Evolutionary conservation across 768 basidiomycete species (phyloP).

Genomic region (Filobasidium wieringae): DNA sequence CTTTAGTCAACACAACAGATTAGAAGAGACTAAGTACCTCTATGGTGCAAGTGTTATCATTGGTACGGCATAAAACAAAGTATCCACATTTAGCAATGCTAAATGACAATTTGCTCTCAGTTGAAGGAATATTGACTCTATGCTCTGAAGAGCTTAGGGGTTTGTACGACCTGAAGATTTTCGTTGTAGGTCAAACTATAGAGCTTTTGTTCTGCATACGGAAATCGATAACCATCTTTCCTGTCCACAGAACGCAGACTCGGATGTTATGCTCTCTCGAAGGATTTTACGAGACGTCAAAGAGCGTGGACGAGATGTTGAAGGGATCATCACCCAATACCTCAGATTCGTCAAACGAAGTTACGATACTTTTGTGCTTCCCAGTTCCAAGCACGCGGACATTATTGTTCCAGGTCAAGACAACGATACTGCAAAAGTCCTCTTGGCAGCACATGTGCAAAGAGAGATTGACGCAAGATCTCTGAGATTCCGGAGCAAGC

Average conservation of each 20-base stretch:
- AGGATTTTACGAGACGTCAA: constrained; percentile 75
- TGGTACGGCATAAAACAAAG: constrained; percentile 25
- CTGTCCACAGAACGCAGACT: constrained; percentile 45
- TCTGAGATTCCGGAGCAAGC: constrained; percentile 57
- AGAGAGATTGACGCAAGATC: constrained; percentile 70
- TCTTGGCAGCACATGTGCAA: constrained; percentile 81
- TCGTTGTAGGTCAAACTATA: constrained; percentile 21
- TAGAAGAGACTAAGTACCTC: constrained; percentile 55
- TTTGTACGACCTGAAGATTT: constrained; percentile 79
- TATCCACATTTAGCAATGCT: background rate
- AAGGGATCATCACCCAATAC: constrained; percentile 63
- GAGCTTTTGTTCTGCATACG: background rate
- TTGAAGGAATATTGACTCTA: constrained; percentile 85
- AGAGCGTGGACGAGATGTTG: constrained; percentile 73
- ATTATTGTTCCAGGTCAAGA: constrained; percentile 93
- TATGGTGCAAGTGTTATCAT: constrained; percentile 92
- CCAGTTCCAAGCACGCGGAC: constrained; percentile 75
- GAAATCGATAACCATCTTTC: background rate
- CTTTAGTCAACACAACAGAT: constrained; percentile 63
- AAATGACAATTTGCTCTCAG: constrained; percentile 33
- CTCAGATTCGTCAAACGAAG: constrained; percentile 89
- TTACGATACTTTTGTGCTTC: constrained; percentile 85
- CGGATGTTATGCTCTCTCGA: constrained; percentile 93
- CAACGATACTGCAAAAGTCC: constrained; percentile 80
- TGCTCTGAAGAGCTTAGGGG: constrained; percentile 64